These are phyloP conservation scores for Irpex lacteus DNA, from an alignment of 1,284 basidiomycete genomes.

Conservation along the genomic window DNA sequence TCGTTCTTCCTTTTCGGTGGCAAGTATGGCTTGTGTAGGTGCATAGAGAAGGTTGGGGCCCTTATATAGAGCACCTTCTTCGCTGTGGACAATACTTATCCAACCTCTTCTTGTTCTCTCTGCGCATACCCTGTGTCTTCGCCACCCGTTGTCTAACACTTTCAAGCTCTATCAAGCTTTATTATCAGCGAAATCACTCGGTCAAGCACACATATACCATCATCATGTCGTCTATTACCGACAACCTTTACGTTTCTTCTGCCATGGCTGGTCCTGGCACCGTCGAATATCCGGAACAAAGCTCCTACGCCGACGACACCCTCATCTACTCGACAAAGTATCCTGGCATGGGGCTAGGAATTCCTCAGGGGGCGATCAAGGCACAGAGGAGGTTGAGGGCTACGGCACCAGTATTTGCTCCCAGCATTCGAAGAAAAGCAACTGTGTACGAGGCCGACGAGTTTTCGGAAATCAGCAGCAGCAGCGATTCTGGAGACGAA, in stretches of 20 bases:
- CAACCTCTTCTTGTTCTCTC: not conserved
- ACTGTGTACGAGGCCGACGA: not conserved
- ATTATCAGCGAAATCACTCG: not conserved
- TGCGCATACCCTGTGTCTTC: not conserved
- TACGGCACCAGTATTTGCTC: not conserved
- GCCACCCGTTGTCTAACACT: not conserved
- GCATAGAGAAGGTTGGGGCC: no score
- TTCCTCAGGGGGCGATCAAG: not conserved
- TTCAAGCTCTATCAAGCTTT: not conserved
- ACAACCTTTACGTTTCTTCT: not conserved
- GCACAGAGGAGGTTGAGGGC: not conserved
- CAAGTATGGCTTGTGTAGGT: no score
- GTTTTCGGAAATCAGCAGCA: not conserved
- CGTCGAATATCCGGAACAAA: not conserved
- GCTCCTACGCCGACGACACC: not conserved
- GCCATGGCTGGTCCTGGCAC: conserved; percentile 8
- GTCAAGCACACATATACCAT: not conserved
- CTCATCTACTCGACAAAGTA: not conserved
- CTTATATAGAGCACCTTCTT: not conserved
- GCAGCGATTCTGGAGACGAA: not conserved
- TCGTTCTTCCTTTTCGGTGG: no score
- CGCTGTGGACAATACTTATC: not conserved
- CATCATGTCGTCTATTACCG: conserved; percentile 3
- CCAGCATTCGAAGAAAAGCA: not conserved
- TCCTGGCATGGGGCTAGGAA: not conserved